phyloP scores from a whole-genome alignment of 345 rosid genomes.

The Pelargonium nanum region DNA sequence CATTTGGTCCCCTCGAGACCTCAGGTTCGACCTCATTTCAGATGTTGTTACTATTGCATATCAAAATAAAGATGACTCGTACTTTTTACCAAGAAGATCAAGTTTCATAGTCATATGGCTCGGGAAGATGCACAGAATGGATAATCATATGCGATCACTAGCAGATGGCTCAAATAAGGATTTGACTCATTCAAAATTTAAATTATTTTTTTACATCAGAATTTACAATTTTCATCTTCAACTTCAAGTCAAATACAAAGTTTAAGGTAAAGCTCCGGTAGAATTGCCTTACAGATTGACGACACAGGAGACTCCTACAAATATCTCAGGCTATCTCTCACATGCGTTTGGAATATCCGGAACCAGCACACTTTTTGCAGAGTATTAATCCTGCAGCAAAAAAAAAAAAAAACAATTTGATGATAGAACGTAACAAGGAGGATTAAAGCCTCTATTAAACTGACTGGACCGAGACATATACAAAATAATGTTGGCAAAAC shows the following conservation, averaged over 20 bases:
- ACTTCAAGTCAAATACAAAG: slow-evolving; percentile 8
- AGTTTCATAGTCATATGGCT: not conserved
- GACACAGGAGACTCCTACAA: slow-evolving; percentile 2
- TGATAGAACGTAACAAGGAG: not conserved
- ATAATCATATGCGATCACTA: too few relatives aligned
- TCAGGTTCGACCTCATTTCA: too few relatives aligned
- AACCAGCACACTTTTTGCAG: slow-evolving; percentile 68
- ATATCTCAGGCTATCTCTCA: slow-evolving; percentile 19
- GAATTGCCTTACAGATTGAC: slow-evolving; percentile 10
- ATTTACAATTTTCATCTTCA: slow-evolving; percentile 10
- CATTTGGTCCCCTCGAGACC: too few relatives aligned
- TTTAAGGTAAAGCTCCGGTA: slow-evolving; percentile 4
- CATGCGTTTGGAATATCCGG: slow-evolving; percentile 58
- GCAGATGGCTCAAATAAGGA: not conserved
- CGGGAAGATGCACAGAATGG: not conserved
- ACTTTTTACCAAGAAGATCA: too few relatives aligned
- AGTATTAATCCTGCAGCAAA: slow-evolving; percentile 40
- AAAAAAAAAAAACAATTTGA: not conserved
- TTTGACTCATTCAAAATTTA: not conserved
- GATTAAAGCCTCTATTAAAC: not conserved
- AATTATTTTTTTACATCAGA: slow-evolving; percentile 6
- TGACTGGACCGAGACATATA: not conserved
- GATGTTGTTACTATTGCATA: too few relatives aligned
- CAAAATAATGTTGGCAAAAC: not conserved
- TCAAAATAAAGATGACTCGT: too few relatives aligned